Evolutionary conservation across 306 rosid genomes (phyloP), one percentile per base, ranked within the genome.

Genomic region (Amphicarpaea edgeworthii): DNA sequence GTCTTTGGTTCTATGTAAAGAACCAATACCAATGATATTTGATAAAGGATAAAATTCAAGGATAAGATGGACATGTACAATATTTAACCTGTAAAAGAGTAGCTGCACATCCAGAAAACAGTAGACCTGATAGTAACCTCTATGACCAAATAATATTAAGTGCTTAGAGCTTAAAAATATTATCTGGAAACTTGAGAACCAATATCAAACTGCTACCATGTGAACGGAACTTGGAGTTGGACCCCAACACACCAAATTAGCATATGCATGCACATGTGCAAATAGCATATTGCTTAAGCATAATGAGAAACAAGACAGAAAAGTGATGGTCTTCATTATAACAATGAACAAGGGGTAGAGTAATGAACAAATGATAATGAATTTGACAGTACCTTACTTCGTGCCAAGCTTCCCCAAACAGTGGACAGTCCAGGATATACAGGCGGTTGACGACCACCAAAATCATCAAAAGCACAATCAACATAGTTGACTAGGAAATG

Each of bases 351-450:
- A 24, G 57, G 57, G 63, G 42, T 21, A 76, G n/a, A 55, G 34
- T 54, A 73, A 63, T 9, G 51, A 54, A 54, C 59, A 74, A 63
- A 70, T 61, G 67, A 78, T 38, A 75, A 79, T 8, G 73, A 78
- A 67, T 75, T 57, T 28, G 37, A 9, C 40, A 16, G 55, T 83
- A 90, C 99, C 97, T 95, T 95, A 75, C 99, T 95, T 62, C 99
- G 95, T 42, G 99, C 99, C 92, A 95, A 85, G 85, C 99, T 95
- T 84, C 99, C 99, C 99, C 99, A 95, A 42, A 95, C 99, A 78
- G 99, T 95, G 65, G 99, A 89, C 69, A 95, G 83, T 62, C 99
- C 99, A 70, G 99, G 99, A 79, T 95, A 95, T 32, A 95, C 99
- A 1, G 99, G 99, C 28, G 97, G 97, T 83, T 95, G 99, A 20